phyloP scores from a whole-genome alignment of 106 monocot species.

The Chionographis japonica region DNA sequence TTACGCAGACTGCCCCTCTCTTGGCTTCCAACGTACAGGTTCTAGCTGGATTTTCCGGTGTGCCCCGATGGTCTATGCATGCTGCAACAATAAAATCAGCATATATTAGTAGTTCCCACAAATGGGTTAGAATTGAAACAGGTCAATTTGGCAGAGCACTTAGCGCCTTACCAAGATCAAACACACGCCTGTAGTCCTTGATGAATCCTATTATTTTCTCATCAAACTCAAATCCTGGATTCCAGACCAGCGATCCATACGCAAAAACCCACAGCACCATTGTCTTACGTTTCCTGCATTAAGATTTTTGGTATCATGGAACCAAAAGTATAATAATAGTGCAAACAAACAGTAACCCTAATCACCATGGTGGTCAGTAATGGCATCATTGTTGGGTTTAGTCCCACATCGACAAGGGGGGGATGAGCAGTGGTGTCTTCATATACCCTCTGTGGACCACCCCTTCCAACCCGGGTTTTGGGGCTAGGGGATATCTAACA shows the following conservation, averaged over 20 bases:
- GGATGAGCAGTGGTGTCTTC: too few relatives aligned
- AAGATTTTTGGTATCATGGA: too few relatives aligned
- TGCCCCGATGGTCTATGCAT: conserved; percentile 72
- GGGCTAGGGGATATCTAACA: too few relatives aligned
- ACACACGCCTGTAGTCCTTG: conserved; percentile 49
- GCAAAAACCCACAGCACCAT: conserved; percentile 63
- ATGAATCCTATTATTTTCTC: conserved; percentile 48
- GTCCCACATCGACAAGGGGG: too few relatives aligned
- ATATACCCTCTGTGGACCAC: too few relatives aligned
- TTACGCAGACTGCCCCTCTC: conserved; percentile 55
- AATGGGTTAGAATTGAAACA: neutral
- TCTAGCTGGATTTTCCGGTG: conserved; percentile 66
- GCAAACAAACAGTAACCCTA: too few relatives aligned
- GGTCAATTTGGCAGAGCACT: neutral
- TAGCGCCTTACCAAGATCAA: conserved; percentile 41
- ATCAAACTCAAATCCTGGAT: conserved; percentile 55
- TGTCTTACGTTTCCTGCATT: neutral
- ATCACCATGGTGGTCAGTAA: too few relatives aligned
- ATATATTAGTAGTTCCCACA: neutral
- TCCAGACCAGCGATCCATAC: conserved; percentile 56
- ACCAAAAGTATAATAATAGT: too few relatives aligned
- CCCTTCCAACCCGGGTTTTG: too few relatives aligned
- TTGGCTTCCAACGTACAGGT: conserved; percentile 48
- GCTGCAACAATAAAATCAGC: conserved; percentile 17
- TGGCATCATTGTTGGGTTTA: too few relatives aligned